phyloP scores from a whole-genome alignment of 768 basidiomycete species.

The Crucibulum laeve region DNA sequence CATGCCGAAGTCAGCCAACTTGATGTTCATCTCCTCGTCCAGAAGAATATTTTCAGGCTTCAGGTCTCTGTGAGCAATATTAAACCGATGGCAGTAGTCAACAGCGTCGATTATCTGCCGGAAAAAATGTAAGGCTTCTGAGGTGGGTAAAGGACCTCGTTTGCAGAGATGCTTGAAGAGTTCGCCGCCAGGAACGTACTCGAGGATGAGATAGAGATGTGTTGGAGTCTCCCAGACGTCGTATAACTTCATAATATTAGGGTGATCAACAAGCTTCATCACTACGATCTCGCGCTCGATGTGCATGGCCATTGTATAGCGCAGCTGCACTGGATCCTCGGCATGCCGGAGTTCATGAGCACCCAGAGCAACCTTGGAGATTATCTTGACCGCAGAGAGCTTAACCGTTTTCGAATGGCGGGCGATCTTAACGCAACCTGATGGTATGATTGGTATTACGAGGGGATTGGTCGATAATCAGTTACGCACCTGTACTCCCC shows the following conservation, averaged over 20 bases:
- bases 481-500: conserved; percentile 64
- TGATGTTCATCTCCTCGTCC: conserved; percentile 81
- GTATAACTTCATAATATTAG: conserved; percentile 90
- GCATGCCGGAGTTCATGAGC: conserved; percentile 66
- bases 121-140: conserved; percentile 82
- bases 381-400: conserved; percentile 92
- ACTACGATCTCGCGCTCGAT: conserved; percentile 94
- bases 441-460: not conserved
- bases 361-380: conserved; percentile 69
- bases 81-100: conserved; percentile 92
- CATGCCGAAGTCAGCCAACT: conserved; percentile 98
- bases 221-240: conserved; percentile 96
- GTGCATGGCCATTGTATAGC: no score
- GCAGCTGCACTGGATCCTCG: conserved; percentile 73
- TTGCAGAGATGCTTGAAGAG: conserved; percentile 90
- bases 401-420: conserved; percentile 84
- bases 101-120: conserved; percentile 91
- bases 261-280: conserved; percentile 96
- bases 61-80: conserved; percentile 90
- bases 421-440: conserved; percentile 89
- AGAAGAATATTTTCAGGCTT: conserved; percentile 94
- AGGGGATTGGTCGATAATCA: not conserved
- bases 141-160: conserved; percentile 62
- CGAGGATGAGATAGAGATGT: conserved; percentile 87
- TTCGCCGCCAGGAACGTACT: conserved; percentile 93